Evolutionary conservation across 176 grass and related monocot genomes (phyloP), one percentile per base, ranked within the genome.

Genomic region (Zoysia japonica): DNA sequence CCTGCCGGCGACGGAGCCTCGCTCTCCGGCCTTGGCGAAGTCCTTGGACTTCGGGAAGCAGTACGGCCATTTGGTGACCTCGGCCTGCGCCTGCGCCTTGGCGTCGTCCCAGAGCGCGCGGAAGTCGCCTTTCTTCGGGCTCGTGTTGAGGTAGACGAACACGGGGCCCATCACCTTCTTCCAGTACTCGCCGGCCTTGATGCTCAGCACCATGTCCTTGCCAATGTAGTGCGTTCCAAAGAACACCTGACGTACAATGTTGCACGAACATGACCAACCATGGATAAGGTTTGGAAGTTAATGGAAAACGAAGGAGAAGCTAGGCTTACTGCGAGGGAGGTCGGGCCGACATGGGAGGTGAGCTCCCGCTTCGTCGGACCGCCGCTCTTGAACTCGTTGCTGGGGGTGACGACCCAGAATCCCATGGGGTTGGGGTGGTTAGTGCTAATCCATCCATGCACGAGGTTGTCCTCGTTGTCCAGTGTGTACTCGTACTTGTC

Each of bases 101-200:
- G 94, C 94, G 59, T 94, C 91, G 42, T 80, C 39, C 91, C 91
- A 97, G 8, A 97, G 87, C 0, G 47, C 28, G 1, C 57, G 47
- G 57, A 68, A 19, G 49, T 67, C 59, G 41, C 73, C 19, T 72
- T 36, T 16, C 4, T 16, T 59, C 0, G 66, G 52, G 65, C 9
- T 53, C 20, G 91, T 92, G 78, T 97, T 94, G 53, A 92, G 81
- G 80, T 94, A 97, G 66, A 97, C 52, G 85, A 97, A 97, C 11
- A 97, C 84, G 9, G 94, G 94, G 1, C 94, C 94, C 43, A 92
- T 77, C 16, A 89, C 88, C 74, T 97, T 97, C 48, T 94, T 90
- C 91, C 91, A 97, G 15, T 87, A 52, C 50, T 97, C 94, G 2
- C 82, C 76, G 11, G 85, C 80, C 19, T 64, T 39, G 20, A 97